Base-by-base conservation (phyloP, 768 basidiomycete genomes). In the Auriscalpium vulgare region DNA sequence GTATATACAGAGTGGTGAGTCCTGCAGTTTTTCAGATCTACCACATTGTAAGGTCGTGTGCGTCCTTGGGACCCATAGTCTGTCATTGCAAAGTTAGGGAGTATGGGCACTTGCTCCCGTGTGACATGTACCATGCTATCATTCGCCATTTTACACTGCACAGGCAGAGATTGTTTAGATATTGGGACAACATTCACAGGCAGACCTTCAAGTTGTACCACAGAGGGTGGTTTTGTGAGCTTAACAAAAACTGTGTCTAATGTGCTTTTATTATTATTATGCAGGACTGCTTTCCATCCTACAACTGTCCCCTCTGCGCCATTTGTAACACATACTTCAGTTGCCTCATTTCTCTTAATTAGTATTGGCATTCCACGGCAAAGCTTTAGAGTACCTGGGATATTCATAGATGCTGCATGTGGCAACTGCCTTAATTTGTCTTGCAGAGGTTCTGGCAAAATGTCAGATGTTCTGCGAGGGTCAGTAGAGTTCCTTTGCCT, bases 81-180 rank as follows among this genome's bases (percentile, higher is more conserved):
- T 19, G 65, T 62, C 59, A 66, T 64, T 6, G 60, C 59, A 51
- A 67, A 67, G 47, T 64, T 62, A 5, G 60, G 66, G 0, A 66
- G 37, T 1, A 62, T 47, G 7, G 17, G 56, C 1, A 62, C 54
- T 43, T 67, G 65, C 3, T 43, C 8, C 11, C 66, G 35, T 0
- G 14, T 29, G 14, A 65, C 36, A 2, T 17, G 9, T 4, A 56
- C 10, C 14, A 8, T 43, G 10, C 14, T 19, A 16, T 54, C 63
- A 36, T 54, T 44, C 11, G 54, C 56, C 34, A 63, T 38, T 37
- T 14, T 13, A 34, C 54, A 61, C 23, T 48, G 37, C 3, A 63
- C 36, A 10, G n/a, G 37, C 6, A 54, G 34, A 13, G 9, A 14
- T 10, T 16, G 13, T 7, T 47, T 21, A 2, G 47, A 29, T 9